Evolutionary conservation across 2,329 filamentous ascomycete species (phyloP).

Genomic region (Xylariaceae sp.): DNA sequence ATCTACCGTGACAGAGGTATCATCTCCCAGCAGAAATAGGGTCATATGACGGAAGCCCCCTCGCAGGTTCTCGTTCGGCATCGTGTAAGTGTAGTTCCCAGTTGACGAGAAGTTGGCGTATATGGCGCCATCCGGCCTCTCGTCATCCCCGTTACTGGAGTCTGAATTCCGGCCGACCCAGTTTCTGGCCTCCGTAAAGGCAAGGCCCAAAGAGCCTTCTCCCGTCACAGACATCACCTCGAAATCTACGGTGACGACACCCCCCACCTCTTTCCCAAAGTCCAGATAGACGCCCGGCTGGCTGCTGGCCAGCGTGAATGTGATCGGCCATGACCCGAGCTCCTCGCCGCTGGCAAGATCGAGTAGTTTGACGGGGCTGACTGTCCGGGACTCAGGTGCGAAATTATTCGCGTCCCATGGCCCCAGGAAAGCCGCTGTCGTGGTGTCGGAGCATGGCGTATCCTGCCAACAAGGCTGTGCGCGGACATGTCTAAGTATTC

Average conservation of each 20-base stretch:
- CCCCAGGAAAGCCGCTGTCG: slow-evolving; percentile 48
- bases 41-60: slow-evolving; percentile 42
- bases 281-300: slow-evolving; percentile 18
- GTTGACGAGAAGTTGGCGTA: slow-evolving; percentile 30
- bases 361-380: slow-evolving; percentile 41
- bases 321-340: slow-evolving; percentile 8
- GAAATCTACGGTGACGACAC: slow-evolving; percentile 22
- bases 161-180: slow-evolving; percentile 38
- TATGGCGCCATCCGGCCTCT: slow-evolving; percentile 31
- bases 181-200: slow-evolving; percentile 38
- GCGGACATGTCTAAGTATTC: slow-evolving; percentile 2
- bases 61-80: slow-evolving; percentile 34
- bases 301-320: slow-evolving; percentile 10
- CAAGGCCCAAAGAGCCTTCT: slow-evolving; percentile 32
- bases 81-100: slow-evolving; percentile 31
- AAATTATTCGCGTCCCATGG: slow-evolving; percentile 56
- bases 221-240: slow-evolving; percentile 17
- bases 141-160: slow-evolving; percentile 32
- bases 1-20: slow-evolving; percentile 19
- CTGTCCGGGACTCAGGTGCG: slow-evolving; percentile 46
- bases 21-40: slow-evolving; percentile 30
- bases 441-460: slow-evolving; percentile 47
- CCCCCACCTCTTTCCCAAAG: slow-evolving; percentile 26
- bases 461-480: slow-evolving; percentile 48
- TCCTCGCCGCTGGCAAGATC: slow-evolving; percentile 10